Evolutionary conservation across 2,329 filamentous ascomycete genomes (phyloP).

Genomic region (Chaetothyriales sp.): DNA sequence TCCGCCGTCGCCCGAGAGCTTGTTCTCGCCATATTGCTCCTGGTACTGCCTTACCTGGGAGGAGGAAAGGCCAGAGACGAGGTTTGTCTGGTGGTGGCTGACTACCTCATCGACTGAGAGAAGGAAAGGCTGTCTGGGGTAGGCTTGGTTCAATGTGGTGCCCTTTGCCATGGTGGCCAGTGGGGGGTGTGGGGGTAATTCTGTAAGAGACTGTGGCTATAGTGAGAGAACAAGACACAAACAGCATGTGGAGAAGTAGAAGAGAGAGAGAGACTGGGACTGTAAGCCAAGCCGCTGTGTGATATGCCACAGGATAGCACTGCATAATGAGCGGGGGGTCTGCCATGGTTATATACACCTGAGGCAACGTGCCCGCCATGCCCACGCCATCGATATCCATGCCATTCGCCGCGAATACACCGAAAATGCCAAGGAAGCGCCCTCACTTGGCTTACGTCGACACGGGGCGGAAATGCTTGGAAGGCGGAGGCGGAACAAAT

Average conservation of each 20-base stretch:
- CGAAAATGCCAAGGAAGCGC: neutral
- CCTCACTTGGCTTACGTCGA: neutral
- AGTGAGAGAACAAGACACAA: neutral
- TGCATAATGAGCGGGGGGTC: neutral
- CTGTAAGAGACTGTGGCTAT: neutral
- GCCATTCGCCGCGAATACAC: neutral
- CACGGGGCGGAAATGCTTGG: neutral
- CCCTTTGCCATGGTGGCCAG: slow-evolving; percentile 12
- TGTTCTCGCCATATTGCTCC: slow-evolving; percentile 36
- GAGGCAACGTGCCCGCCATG: neutral
- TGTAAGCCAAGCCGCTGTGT: neutral
- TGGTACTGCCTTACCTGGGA: slow-evolving; percentile 30
- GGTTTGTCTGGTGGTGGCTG: slow-evolving; percentile 31
- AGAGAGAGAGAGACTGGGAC: neutral
- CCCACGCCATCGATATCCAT: neutral
- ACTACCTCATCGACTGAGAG: slow-evolving; percentile 25
- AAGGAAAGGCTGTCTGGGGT: slow-evolving; percentile 22
- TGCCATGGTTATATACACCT: neutral
- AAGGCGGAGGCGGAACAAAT: neutral
- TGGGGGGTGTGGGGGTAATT: no score
- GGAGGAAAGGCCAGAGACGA: slow-evolving; percentile 33
- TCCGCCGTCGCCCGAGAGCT: slow-evolving; percentile 31
- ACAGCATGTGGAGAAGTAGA: neutral
- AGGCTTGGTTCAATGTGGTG: slow-evolving; percentile 16
- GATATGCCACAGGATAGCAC: neutral